These are phyloP conservation scores for Lactarius evosmus DNA, from an alignment of 768 basidiomycete species.

Conservation along the genomic window DNA sequence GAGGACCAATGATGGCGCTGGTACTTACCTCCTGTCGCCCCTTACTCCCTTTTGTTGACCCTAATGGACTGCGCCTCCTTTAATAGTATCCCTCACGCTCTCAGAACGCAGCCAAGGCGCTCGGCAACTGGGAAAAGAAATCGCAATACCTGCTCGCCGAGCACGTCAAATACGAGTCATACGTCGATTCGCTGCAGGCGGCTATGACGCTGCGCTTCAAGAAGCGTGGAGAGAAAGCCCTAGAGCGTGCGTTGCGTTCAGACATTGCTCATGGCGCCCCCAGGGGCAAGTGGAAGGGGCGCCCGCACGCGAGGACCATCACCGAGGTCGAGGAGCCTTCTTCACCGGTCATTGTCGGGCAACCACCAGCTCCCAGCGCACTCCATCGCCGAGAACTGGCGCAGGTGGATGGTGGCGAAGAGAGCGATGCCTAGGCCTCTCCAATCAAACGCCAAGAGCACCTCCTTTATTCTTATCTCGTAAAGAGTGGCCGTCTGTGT, in stretches of 20 bases:
- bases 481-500: constrained; percentile 5
- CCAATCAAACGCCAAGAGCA: not conserved
- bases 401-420: constrained; percentile 11
- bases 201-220: constrained; percentile 85
- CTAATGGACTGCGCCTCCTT: constrained; percentile 16
- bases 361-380: not conserved
- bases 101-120: constrained; percentile 68
- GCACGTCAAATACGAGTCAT: constrained; percentile 93
- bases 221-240: constrained; percentile 84
- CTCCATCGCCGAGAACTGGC: constrained; percentile 22
- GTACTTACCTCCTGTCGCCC: constrained; percentile 43
- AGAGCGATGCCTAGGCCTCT: constrained; percentile 4
- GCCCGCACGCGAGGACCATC: constrained; percentile 45
- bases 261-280: constrained; percentile 11
- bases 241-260: constrained; percentile 55
- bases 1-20: constrained; percentile 76
- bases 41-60: constrained; percentile 14
- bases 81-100: constrained; percentile 78
- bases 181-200: constrained; percentile 82
- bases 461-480: not conserved
- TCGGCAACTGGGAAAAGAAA: constrained; percentile 90
- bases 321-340: constrained; percentile 43
- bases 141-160: constrained; percentile 87
- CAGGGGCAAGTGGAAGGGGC: constrained; percentile 41
- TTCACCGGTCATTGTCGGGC: not conserved